Evolutionary conservation across 768 basidiomycete genomes (phyloP).

Genomic region (Rhodotorula kratochvilovae): DNA sequence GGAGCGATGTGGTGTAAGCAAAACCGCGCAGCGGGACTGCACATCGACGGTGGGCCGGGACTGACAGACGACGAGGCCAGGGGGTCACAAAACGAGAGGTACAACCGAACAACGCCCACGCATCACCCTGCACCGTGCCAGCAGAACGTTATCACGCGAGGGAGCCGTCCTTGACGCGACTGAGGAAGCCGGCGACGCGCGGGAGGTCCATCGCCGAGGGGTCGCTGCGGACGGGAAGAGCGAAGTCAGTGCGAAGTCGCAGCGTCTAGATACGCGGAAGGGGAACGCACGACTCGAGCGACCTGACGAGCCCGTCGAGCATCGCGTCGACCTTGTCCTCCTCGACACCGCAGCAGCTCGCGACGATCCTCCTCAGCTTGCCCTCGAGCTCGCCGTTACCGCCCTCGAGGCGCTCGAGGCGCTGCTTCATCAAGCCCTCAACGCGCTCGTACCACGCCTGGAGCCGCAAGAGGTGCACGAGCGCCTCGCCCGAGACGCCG

Average conservation of each 20-base stretch:
- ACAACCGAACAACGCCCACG: too few relatives aligned
- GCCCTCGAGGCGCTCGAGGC: conserved; percentile 67
- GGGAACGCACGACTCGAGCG: conserved; percentile 57
- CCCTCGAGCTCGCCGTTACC: conserved; percentile 78
- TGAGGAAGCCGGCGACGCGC: conserved; percentile 84
- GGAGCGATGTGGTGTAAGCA: too few relatives aligned
- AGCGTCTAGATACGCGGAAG: too few relatives aligned
- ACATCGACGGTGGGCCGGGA: too few relatives aligned
- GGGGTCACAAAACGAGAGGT: too few relatives aligned
- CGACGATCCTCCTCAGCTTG: conserved; percentile 77
- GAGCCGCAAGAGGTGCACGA: conserved; percentile 70
- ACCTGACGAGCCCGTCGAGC: conserved; percentile 76
- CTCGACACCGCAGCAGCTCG: conserved; percentile 78
- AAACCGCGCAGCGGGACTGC: too few relatives aligned
- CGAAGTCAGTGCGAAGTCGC: not conserved
- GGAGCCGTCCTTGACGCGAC: conserved; percentile 58
- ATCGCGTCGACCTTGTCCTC: conserved; percentile 88
- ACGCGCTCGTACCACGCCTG: conserved; percentile 77
- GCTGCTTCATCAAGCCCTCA: conserved; percentile 66
- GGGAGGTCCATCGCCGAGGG: conserved; percentile 73
- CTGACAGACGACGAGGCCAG: too few relatives aligned
- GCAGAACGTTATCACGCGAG: not conserved
- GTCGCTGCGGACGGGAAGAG: conserved; percentile 55
- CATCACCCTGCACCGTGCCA: too few relatives aligned
- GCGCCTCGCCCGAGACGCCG: conserved; percentile 45